A percentile compares a stretch with the other conserved stretches of the same genome.
These are phyloP conservation scores for Exutisphaerella laricina DNA, from an alignment of 2,329 filamentous ascomycete species.

Conservation along the genomic window DNA sequence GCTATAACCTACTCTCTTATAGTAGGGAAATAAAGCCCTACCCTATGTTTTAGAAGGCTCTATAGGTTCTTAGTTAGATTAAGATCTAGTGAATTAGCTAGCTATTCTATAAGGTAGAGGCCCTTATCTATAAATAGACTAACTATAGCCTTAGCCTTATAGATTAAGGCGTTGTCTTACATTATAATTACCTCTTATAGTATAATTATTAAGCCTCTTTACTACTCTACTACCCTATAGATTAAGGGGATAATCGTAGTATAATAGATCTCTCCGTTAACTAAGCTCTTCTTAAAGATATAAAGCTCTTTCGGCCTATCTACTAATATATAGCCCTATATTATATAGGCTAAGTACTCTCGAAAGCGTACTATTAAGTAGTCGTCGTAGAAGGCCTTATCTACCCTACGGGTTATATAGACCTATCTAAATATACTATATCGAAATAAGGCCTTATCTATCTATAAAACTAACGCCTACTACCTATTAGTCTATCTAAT, in stretches of 20 bases:
- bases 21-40: background rate
- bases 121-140: background rate
- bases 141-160: conserved; percentile 1
- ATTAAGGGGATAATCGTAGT: no score
- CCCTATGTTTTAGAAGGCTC: background rate
- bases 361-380: background rate
- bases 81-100: background rate
- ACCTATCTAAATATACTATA: background rate
- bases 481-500: background rate
- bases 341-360: conserved; percentile 1
- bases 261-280: no score
- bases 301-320: no score
- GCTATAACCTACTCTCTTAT: background rate
- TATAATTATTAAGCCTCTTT: no score
- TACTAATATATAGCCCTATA: background rate
- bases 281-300: no score
- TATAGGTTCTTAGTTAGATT: conserved; percentile 1
- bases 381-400: background rate
- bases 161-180: background rate
- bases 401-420: background rate
- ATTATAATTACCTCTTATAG: background rate
- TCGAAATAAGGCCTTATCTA: background rate
- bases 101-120: background rate
- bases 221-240: no score
- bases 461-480: background rate